Conservation (phyloP, 1,284 basidiomycete genomes). For the Puccinia novopanici region DNA sequence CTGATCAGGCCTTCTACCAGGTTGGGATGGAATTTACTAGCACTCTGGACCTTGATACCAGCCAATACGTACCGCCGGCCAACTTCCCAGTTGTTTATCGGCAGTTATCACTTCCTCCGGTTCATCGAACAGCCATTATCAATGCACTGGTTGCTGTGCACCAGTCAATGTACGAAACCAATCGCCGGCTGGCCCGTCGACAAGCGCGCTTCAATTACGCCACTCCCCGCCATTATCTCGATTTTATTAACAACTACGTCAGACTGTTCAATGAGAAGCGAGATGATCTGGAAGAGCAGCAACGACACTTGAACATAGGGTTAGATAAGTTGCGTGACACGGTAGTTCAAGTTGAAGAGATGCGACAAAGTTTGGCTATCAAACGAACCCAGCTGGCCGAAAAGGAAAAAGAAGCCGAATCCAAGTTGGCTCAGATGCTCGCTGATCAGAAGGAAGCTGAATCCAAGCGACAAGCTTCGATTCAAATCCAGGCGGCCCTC, state of each 20-base stretch:
- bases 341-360: constrained; percentile 90
- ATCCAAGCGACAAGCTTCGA: constrained; percentile 93
- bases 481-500: constrained; percentile 90
- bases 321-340: constrained; percentile 95
- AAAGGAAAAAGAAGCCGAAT: constrained; percentile 92
- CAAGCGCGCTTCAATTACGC: constrained; percentile 94
- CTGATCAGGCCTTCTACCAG: constrained; percentile 93
- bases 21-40: constrained; percentile 93
- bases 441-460: constrained; percentile 98
- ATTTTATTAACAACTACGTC: constrained; percentile 98
- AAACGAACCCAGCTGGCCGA: constrained; percentile 89
- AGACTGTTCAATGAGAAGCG: constrained; percentile 94
- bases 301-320: constrained; percentile 96
- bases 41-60: constrained; percentile 81
- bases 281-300: constrained; percentile 98
- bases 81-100: constrained; percentile 87
- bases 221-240: constrained; percentile 96
- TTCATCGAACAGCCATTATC: constrained; percentile 82
- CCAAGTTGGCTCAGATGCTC: constrained; percentile 97
- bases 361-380: constrained; percentile 89
- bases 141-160: constrained; percentile 94
- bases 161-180: constrained; percentile 83
- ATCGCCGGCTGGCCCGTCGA: constrained; percentile 80
- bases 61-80: constrained; percentile 73
- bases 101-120: constrained; percentile 74